phyloP scores from a whole-genome alignment of 148 eudicot genomes.

The Chenopodium berlandieri region DNA sequence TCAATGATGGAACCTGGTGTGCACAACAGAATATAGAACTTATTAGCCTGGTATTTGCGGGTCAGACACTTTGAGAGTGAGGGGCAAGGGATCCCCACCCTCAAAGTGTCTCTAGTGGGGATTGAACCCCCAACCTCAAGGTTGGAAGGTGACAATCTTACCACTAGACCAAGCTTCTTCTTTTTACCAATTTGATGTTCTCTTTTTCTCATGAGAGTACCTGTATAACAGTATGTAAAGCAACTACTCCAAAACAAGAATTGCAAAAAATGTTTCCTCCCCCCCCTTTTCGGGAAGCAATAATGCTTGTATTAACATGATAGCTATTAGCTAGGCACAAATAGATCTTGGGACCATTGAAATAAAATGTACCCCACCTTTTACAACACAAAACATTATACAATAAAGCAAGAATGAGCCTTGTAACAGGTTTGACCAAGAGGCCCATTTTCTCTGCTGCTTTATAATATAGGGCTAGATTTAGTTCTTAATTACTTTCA shows the following conservation, averaged over 20 bases:
- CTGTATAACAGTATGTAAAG: neutral
- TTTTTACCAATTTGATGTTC: neutral
- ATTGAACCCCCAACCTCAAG: too few relatives aligned
- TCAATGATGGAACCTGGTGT: slow-evolving; percentile 82
- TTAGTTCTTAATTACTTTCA: too few relatives aligned
- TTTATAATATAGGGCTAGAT: too few relatives aligned
- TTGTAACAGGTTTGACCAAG: too few relatives aligned
- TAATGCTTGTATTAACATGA: neutral
- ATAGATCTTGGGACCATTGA: neutral
- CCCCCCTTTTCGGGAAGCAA: neutral
- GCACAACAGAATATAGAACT: slow-evolving; percentile 5
- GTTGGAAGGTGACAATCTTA: too few relatives aligned
- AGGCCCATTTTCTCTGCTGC: too few relatives aligned
- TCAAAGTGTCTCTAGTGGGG: too few relatives aligned
- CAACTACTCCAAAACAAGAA: neutral
- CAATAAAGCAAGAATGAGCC: too few relatives aligned
- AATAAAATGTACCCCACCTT: neutral
- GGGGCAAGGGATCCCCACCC: too few relatives aligned
- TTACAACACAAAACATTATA: neutral
- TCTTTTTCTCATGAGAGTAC: neutral
- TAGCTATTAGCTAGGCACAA: neutral
- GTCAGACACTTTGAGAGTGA: too few relatives aligned
- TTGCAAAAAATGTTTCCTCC: neutral
- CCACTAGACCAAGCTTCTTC: neutral
- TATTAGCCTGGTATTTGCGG: neutral